Conservation (phyloP, 2,329 filamentous ascomycete genomes). For the Penicillium sp. region DNA sequence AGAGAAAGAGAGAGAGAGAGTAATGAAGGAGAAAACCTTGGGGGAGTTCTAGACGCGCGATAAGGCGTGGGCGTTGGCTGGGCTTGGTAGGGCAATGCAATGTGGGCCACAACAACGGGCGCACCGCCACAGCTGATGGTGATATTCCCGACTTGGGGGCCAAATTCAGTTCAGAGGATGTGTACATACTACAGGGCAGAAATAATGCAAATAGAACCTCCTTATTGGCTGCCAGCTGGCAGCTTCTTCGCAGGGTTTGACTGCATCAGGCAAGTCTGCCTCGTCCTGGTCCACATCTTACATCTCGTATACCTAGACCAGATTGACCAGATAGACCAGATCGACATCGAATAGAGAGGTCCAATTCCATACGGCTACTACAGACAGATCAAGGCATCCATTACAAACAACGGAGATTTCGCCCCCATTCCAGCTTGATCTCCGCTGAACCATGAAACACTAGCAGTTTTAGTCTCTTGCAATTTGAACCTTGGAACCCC, state of each 20-base stretch:
- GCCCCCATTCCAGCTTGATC: neutral
- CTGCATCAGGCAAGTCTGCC: neutral
- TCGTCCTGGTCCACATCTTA: neutral
- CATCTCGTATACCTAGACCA: no score
- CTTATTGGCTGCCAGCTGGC: neutral
- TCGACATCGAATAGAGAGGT: no score
- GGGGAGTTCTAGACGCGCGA: conserved; percentile 24
- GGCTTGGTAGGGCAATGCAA: conserved; percentile 19
- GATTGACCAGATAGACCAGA: no score
- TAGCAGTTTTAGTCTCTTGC: no score
- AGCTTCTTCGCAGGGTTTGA: neutral
- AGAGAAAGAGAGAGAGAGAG: neutral
- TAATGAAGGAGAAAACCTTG: neutral
- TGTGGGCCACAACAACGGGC: conserved; percentile 17
- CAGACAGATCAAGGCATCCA: no score
- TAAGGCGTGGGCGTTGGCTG: conserved; percentile 8
- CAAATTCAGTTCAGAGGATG: neutral
- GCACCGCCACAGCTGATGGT: conserved; percentile 25
- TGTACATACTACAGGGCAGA: no score
- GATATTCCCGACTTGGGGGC: conserved; percentile 7
- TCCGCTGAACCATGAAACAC: neutral
- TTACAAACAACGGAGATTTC: no score
- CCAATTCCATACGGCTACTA: no score
- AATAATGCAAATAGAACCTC: no score
- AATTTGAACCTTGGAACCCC: no score